A percentile compares a stretch with the other conserved stretches of the same genome.
phyloP scores from a whole-genome alignment of 306 rosid genomes.

The Prunus kanzakura region DNA sequence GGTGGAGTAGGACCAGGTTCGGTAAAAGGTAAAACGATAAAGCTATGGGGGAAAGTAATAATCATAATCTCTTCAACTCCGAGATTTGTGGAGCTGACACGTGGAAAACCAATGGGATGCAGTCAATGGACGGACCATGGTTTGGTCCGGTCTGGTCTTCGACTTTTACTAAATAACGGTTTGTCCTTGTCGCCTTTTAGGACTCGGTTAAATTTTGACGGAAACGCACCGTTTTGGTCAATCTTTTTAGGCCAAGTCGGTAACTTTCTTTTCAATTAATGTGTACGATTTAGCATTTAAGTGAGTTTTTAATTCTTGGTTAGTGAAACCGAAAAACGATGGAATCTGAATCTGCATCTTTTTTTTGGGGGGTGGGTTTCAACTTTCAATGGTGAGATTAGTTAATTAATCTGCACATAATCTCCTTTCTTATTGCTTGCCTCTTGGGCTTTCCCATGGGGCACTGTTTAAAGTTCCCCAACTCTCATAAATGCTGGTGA shows the following conservation, averaged over 20 bases:
- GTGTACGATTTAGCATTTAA: not conserved
- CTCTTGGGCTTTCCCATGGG: not conserved
- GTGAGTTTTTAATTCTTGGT: not conserved
- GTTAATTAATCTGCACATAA: not conserved
- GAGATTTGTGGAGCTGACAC: slow-evolving; percentile 26
- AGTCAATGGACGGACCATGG: not conserved
- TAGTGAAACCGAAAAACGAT: not conserved
- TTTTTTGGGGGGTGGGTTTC: not conserved
- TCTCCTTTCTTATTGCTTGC: not conserved
- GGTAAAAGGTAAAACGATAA: not conserved
- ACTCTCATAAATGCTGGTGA: no score
- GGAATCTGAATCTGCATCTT: not conserved
- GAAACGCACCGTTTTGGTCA: not conserved
- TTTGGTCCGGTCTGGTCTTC: not conserved
- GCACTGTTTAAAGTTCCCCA: not conserved
- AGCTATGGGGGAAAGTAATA: not conserved
- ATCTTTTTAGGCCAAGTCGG: not conserved
- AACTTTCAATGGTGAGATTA: not conserved
- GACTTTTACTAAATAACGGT: not conserved
- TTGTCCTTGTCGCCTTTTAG: not conserved
- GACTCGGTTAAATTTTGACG: not conserved
- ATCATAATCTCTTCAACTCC: slow-evolving; percentile 9
- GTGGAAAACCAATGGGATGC: not conserved
- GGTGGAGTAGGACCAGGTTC: not conserved
- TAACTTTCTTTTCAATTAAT: not conserved